Evolutionary conservation across 768 basidiomycete species (phyloP).

Genomic region (Tricholoma flavovirens): DNA sequence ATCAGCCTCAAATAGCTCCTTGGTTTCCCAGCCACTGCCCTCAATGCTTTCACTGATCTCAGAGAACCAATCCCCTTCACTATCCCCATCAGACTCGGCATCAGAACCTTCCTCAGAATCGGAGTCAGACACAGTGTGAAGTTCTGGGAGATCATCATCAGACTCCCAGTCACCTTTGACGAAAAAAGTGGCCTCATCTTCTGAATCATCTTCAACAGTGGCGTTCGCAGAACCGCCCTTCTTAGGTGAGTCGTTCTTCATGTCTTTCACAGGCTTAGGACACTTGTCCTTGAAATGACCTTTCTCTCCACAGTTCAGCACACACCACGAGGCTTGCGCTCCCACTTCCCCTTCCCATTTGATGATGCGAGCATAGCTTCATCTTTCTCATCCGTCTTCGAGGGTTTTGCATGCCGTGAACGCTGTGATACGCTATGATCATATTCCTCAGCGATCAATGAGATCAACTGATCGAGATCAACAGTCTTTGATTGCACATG

Average conservation of each 20-base stretch:
- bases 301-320: neutral
- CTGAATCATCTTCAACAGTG: no score
- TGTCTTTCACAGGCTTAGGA: slow-evolving; percentile 15
- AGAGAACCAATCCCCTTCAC: no score
- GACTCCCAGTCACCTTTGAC: neutral
- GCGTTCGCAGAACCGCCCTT: no score
- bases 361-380: slow-evolving; percentile 14
- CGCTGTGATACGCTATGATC: slow-evolving; percentile 1
- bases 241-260: slow-evolving; percentile 9
- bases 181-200: slow-evolving; percentile 6
- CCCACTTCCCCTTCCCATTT: slow-evolving; percentile 4
- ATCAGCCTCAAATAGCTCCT: no score
- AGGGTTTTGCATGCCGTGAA: neutral
- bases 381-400: slow-evolving; percentile 12
- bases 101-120: no score
- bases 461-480: neutral
- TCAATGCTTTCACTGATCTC: no score
- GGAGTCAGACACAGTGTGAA: neutral
- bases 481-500: no score
- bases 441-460: slow-evolving; percentile 5
- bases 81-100: no score
- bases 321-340: slow-evolving; percentile 4
- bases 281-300: no score
- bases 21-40: no score
- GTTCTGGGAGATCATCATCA: neutral